phyloP scores from a whole-genome alignment of 768 basidiomycete genomes.

The Termitomyces sp. region DNA sequence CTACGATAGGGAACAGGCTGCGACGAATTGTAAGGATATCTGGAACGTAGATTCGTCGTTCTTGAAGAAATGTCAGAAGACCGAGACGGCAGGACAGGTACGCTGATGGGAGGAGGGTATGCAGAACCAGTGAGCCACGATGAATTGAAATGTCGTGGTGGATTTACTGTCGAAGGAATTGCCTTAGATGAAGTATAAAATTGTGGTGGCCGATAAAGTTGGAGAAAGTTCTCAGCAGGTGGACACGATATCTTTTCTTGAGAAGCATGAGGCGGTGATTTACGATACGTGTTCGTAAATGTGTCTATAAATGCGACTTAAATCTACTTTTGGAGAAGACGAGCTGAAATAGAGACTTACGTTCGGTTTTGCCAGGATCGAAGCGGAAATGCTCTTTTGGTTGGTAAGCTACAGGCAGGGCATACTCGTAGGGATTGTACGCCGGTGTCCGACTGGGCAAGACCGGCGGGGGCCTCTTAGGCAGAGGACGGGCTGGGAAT shows the following conservation, averaged over 20 bases:
- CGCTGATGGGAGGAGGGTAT: not conserved
- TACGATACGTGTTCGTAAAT: slow-evolving; percentile 5
- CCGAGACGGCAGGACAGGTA: not conserved
- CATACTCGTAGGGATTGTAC: not conserved
- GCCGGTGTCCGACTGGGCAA: not conserved
- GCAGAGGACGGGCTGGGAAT: not conserved
- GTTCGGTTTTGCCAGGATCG: slow-evolving; percentile 1
- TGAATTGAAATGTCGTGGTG: not conserved
- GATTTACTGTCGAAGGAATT: not conserved
- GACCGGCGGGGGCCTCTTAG: not conserved
- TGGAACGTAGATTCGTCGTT: not conserved
- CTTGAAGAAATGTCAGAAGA: not conserved
- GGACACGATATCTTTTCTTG: not conserved
- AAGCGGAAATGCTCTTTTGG: not conserved
- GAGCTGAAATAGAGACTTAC: not conserved
- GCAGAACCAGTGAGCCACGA: not conserved
- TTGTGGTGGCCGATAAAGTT: not conserved
- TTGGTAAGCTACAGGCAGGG: not conserved
- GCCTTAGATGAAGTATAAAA: not conserved
- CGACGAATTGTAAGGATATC: not conserved
- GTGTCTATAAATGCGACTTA: not conserved
- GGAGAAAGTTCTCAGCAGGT: not conserved
- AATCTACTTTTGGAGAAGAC: not conserved
- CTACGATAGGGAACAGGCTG: not conserved
- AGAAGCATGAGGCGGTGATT: not conserved